phyloP scores from a whole-genome alignment of 208 protist species.

The Leishmania tropica region DNA sequence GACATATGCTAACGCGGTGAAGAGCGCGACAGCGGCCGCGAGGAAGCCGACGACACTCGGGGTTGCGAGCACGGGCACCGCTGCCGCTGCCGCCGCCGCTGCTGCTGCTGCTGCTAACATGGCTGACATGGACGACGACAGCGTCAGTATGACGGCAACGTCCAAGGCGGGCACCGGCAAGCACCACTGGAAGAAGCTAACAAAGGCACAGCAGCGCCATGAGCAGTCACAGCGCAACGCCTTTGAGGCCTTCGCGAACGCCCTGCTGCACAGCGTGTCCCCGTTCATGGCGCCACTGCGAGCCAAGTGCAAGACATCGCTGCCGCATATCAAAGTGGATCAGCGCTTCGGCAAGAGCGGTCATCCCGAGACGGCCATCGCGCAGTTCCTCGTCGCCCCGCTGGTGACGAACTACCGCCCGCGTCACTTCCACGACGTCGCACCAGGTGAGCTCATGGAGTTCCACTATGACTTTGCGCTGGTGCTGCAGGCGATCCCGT shows the following conservation, averaged over 20 bases:
- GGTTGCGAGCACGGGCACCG: conserved; percentile 19
- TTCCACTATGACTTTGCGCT: conserved; percentile 88
- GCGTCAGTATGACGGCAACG: conserved; percentile 13
- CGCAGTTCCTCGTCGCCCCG: conserved; percentile 87
- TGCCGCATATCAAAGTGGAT: conserved; percentile 90
- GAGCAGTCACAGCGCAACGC: conserved; percentile 86
- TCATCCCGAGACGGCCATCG: conserved; percentile 82
- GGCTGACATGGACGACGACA: conserved; percentile 26
- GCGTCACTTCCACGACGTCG: conserved; percentile 87
- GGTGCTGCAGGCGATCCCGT: conserved; percentile 61
- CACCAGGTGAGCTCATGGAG: conserved; percentile 86
- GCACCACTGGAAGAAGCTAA: conserved; percentile 86
- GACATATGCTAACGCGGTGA: conserved; percentile 45
- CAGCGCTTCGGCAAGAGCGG: conserved; percentile 88
- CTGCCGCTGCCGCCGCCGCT: not conserved
- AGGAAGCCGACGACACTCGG: conserved; percentile 35
- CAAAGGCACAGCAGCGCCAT: conserved; percentile 79
- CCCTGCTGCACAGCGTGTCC: conserved; percentile 81
- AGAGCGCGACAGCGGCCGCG: conserved; percentile 15
- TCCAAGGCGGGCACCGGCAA: conserved; percentile 60
- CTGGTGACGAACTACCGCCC: conserved; percentile 89
- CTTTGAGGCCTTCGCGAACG: conserved; percentile 88
- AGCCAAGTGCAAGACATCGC: conserved; percentile 64
- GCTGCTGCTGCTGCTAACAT: conserved; percentile 17
- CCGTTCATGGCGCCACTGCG: conserved; percentile 89